A percentile compares a stretch with the other conserved stretches of the same genome.
phyloP scores from a whole-genome alignment of 345 rosid species.

The Populus davidiana region DNA sequence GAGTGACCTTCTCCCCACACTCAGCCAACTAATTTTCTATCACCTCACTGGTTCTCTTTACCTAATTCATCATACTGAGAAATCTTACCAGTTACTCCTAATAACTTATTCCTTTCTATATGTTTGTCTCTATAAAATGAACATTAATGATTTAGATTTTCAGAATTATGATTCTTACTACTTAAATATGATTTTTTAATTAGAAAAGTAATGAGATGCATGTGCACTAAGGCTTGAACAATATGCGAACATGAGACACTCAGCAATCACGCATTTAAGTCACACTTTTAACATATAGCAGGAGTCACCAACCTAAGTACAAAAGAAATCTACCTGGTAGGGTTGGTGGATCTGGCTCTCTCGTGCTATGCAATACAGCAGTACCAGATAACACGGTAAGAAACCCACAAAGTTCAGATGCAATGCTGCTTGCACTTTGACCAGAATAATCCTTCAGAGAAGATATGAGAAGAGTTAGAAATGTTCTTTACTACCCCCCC shows the following conservation, averaged over 20 bases:
- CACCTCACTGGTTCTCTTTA: background rate
- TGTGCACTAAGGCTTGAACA: background rate
- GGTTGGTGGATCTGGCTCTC: conserved; percentile 60
- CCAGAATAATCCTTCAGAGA: conserved; percentile 62
- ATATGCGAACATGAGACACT: background rate
- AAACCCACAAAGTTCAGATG: conserved; percentile 75
- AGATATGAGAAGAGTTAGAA: background rate
- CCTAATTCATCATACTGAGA: background rate
- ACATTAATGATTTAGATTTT: background rate
- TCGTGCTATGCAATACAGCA: conserved; percentile 60
- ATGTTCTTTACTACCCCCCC: background rate
- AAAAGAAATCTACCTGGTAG: conserved; percentile 44
- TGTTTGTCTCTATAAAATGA: background rate
- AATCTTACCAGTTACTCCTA: background rate
- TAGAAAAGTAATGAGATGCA: background rate
- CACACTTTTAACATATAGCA: background rate
- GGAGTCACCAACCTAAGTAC: background rate
- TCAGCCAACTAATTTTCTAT: background rate
- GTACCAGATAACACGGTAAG: conserved; percentile 72
- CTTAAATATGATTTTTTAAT: background rate
- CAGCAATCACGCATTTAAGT: background rate
- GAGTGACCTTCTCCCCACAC: background rate
- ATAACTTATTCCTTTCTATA: background rate
- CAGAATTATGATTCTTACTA: background rate
- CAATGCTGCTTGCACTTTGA: conserved; percentile 69